Evolutionary conservation across 169 alveolate species (phyloP).

Genomic region (Babesia bigemina): DNA sequence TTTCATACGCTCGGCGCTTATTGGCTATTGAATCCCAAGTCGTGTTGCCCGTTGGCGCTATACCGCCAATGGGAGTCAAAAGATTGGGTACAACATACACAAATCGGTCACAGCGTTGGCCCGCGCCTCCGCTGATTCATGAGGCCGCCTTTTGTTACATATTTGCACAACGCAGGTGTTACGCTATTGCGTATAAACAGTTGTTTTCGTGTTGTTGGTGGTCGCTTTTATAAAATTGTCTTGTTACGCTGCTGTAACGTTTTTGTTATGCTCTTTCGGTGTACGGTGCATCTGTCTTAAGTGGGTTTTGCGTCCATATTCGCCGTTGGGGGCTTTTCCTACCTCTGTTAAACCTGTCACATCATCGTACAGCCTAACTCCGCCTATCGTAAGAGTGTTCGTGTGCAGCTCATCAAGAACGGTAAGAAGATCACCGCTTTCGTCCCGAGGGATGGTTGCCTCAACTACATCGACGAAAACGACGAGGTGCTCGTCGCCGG

Average conservation of each 20-base stretch:
- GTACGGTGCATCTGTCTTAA: too few relatives aligned
- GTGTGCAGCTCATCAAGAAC: slow-evolving; percentile 98
- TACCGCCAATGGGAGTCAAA: slow-evolving; percentile 61
- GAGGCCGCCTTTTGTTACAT: slow-evolving; percentile 6
- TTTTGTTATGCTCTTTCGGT: too few relatives aligned
- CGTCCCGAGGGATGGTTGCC: slow-evolving; percentile 99
- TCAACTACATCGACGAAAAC: slow-evolving; percentile 98
- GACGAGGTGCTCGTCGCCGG: slow-evolving; percentile 99
- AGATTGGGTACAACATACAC: slow-evolving; percentile 63
- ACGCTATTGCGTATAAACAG: not conserved
- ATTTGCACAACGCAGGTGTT: not conserved
- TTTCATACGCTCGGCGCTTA: too few relatives aligned
- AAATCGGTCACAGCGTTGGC: slow-evolving; percentile 36
- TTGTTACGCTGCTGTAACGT: too few relatives aligned
- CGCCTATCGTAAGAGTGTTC: slow-evolving; percentile 99
- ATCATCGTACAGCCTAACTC: slow-evolving; percentile 95
- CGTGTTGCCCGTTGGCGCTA: slow-evolving; percentile 59
- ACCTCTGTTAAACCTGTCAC: too few relatives aligned
- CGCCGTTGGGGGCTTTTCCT: too few relatives aligned
- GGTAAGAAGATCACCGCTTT: slow-evolving; percentile 99
- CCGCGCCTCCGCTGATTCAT: slow-evolving; percentile 5
- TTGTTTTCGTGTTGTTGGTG: not conserved
- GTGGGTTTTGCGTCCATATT: too few relatives aligned
- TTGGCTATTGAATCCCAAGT: slow-evolving; percentile 27
- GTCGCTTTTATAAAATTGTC: not conserved